Percentiles rank a stretch among this genome's conserved stretches.
phyloP scores from a whole-genome alignment of 2,329 filamentous ascomycete species.

The Huntiella abstrusa region DNA sequence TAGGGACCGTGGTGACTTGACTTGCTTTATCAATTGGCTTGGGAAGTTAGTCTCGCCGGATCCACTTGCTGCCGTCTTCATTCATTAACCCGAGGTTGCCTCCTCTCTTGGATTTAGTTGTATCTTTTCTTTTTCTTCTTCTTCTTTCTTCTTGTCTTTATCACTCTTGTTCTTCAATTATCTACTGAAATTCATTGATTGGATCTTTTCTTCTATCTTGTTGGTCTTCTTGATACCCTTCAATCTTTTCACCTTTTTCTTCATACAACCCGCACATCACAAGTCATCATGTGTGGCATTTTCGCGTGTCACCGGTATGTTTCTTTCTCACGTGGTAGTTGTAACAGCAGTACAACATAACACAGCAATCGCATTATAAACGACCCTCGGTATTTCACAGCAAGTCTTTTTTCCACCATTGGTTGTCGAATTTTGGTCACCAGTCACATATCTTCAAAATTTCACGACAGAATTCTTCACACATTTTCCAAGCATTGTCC shows the following conservation, averaged over 20 bases:
- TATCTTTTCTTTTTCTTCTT: neutral
- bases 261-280: neutral
- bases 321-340: neutral
- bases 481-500: too few relatives aligned
- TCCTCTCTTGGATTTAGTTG: neutral
- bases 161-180: neutral
- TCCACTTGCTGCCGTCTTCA: neutral
- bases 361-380: too few relatives aligned
- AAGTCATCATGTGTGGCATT: constrained; percentile 71
- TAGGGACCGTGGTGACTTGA: too few relatives aligned
- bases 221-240: neutral
- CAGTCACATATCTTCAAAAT: too few relatives aligned
- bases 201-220: neutral
- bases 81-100: neutral
- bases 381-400: too few relatives aligned
- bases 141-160: neutral
- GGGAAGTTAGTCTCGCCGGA: too few relatives aligned
- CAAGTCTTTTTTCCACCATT: too few relatives aligned
- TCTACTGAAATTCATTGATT: neutral
- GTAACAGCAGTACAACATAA: too few relatives aligned
- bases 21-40: too few relatives aligned
- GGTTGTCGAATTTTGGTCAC: too few relatives aligned
- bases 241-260: neutral
- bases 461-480: too few relatives aligned
- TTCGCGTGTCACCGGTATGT: constrained; percentile 84